A percentile compares a stretch with the other conserved stretches of the same genome.
These are phyloP conservation scores for Quercus tomentella DNA, from an alignment of 331 rosid genomes.

Conservation along the genomic window DNA sequence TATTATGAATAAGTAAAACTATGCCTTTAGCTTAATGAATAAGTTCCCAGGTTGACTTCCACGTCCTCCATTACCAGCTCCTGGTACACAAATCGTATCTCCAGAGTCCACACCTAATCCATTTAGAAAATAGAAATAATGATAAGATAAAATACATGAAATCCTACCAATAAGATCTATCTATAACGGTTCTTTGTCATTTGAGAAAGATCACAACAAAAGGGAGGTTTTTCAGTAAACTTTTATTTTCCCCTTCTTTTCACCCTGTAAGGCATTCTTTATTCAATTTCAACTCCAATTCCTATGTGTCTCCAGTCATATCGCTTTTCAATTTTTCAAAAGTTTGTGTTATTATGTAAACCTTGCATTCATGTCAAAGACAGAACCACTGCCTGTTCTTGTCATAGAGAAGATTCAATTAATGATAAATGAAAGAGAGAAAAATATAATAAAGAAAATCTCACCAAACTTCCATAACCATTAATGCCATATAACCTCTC, in stretches of 20 bases:
- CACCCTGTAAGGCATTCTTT: neutral
- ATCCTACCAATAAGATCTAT: neutral
- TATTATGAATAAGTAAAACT: neutral
- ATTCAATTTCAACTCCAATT: neutral
- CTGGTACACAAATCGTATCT: conserved; percentile 88
- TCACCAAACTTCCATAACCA: neutral
- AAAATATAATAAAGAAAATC: neutral
- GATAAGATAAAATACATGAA: neutral
- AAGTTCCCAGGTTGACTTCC: conserved; percentile 71
- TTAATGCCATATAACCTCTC: neutral
- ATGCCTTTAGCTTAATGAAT: conserved; percentile 66
- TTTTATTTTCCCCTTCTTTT: conserved; percentile 1
- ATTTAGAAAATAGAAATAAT: conserved; percentile 19
- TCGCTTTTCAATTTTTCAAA: neutral
- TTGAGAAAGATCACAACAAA: conserved; percentile 6
- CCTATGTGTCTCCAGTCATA: neutral
- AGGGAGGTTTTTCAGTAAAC: neutral
- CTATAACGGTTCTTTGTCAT: neutral
- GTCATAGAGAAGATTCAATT: neutral
- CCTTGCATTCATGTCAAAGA: neutral
- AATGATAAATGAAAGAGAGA: neutral
- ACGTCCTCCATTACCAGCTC: conserved; percentile 79
- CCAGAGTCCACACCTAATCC: conserved; percentile 81
- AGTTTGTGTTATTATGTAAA: neutral
- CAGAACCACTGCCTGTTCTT: neutral